Evolutionary conservation across 2,329 filamentous ascomycete genomes (phyloP), one percentile per base, ranked within the genome.

Genomic region (Talaromyces rugulosus): DNA sequence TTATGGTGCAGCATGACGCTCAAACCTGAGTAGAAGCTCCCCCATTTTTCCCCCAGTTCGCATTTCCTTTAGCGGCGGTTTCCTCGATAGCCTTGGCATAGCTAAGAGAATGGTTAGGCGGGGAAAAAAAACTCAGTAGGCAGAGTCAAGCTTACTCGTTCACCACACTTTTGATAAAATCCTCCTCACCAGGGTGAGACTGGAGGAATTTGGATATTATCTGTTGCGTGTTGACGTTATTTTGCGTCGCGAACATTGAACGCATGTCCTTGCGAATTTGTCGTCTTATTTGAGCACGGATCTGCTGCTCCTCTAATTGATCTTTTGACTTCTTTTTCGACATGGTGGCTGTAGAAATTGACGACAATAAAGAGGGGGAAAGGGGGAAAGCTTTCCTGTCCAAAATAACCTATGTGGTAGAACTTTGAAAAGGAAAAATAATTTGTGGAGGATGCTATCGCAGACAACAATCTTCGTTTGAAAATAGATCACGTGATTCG

Each of bases 181-280:
- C 62, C 2, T 54, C 53, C n/a, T 54, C 42, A 0, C 54, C 54
- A 6, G 62, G 54, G 28, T 54, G 44, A 11, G 14, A 5, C 6
- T 40, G 6, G 14, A 52, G 9, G 11, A 54, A 63, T 47, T 56
- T 58, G 11, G 44, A 52, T 9, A 55, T 56, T 0, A 63, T 36
- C 5, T 58, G 34, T n/a, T 58, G 16, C 42, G 16, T 60, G 54
- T 63, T 44, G 18, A 63, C 55, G 30, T 18, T 40, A 28, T 44
- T 55, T 40, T 42, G 56, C n/a, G 58, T 58, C 47, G 42, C 18
- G 34, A 57, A 54, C 7, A 34, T 55, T 16, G 16, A 33, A 16
- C 62, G 62, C 54, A 63, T 60, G 16, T 63, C 58, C 44, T 63
- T 57, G 50, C 62, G 62, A 61, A 63, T 60, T 36, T 60, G 42